Evolutionary conservation across 805 yeast genomes (phyloP).

Genomic region (Yamadazyma scolyti): DNA sequence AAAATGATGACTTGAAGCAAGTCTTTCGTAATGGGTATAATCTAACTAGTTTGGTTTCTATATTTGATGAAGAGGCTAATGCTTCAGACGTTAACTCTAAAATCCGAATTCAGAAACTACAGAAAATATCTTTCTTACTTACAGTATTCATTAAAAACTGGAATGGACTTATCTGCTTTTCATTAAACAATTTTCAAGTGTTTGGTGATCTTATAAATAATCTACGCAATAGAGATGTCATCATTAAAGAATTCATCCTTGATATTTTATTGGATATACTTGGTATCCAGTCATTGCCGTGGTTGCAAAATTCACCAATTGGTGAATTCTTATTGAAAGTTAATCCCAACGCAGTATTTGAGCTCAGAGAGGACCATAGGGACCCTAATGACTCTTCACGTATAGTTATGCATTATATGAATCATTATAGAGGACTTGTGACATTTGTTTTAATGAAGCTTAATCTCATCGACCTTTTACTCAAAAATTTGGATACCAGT

Average conservation of each 20-base stretch:
- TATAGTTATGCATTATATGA: constrained; percentile 26
- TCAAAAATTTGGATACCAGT: constrained; percentile 32
- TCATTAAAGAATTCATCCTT: constrained; percentile 58
- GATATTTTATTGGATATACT: constrained; percentile 71
- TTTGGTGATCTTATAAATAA: constrained; percentile 58
- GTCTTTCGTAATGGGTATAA: constrained; percentile 60
- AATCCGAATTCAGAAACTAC: constrained; percentile 50
- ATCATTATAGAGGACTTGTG: constrained; percentile 66
- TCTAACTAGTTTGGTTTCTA: constrained; percentile 57
- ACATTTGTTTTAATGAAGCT: constrained; percentile 48
- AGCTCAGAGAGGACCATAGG: not conserved
- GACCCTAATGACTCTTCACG: constrained; percentile 4
- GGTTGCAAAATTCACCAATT: constrained; percentile 32
- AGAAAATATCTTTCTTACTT: constrained; percentile 57
- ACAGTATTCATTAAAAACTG: constrained; percentile 63
- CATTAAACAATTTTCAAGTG: constrained; percentile 52
- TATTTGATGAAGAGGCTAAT: constrained; percentile 57
- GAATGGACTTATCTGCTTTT: constrained; percentile 70
- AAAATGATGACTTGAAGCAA: constrained; percentile 49
- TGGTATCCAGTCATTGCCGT: constrained; percentile 54
- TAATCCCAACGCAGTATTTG: constrained; percentile 4
- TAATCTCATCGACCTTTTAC: constrained; percentile 48
- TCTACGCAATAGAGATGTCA: constrained; percentile 53
- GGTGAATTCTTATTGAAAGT: constrained; percentile 15
- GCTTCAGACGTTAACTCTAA: constrained; percentile 19